Evolutionary conservation across 2,329 filamentous ascomycete species (phyloP).

Genomic region (Monosporascus sp.): DNA sequence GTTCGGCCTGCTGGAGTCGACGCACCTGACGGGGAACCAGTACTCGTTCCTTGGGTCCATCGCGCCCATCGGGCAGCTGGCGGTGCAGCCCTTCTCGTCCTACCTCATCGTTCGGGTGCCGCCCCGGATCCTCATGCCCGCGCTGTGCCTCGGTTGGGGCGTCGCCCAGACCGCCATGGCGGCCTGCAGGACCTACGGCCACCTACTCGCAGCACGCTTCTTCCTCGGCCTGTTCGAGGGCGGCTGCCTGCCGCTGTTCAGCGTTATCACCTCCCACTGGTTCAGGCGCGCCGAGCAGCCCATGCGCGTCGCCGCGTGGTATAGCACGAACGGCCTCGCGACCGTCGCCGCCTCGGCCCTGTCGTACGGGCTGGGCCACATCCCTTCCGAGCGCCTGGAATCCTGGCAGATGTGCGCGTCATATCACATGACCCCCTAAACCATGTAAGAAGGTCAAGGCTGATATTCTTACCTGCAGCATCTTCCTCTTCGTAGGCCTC

Average conservation of each 20-base stretch:
- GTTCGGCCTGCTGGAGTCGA: conserved; percentile 56
- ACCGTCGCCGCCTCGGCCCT: conserved; percentile 36
- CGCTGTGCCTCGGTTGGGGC: conserved; percentile 46
- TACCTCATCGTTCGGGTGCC: conserved; percentile 54
- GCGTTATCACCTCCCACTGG: conserved; percentile 58
- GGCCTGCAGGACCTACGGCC: conserved; percentile 42
- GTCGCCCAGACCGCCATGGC: conserved; percentile 46
- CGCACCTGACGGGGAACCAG: conserved; percentile 50
- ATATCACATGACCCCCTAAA: not conserved
- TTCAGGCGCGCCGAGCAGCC: conserved; percentile 56
- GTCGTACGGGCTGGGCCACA: conserved; percentile 51
- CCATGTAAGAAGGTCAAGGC: not conserved
- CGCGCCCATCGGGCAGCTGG: conserved; percentile 49
- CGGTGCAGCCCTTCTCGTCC: conserved; percentile 46
- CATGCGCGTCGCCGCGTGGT: conserved; percentile 51
- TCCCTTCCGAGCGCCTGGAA: conserved; percentile 34
- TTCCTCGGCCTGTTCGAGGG: conserved; percentile 54
- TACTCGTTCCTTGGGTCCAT: conserved; percentile 32
- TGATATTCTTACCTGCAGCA: conserved; percentile 20
- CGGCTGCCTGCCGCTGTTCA: conserved; percentile 43
- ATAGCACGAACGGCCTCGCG: conserved; percentile 55
- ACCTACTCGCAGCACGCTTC: conserved; percentile 46
- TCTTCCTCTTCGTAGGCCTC: conserved; percentile 58
- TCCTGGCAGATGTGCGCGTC: conserved; percentile 35
- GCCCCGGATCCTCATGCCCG: conserved; percentile 53